Conservation (phyloP, 2,329 filamentous ascomycete species). For the Zymoseptoria tritici region DNA sequence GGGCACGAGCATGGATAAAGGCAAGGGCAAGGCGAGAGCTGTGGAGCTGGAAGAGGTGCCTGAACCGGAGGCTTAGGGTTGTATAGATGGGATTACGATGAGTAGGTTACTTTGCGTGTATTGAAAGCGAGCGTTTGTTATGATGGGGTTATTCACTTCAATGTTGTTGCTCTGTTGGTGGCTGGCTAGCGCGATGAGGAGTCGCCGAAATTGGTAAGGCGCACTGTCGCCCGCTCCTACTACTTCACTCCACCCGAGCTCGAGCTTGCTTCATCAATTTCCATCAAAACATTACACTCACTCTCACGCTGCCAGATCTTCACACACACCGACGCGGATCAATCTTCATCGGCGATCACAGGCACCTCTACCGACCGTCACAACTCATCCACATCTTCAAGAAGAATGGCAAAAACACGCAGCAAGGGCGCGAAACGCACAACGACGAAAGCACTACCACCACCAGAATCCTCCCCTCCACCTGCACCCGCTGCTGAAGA, state of each 20-base stretch:
- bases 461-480: background rate
- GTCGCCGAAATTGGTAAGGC: background rate
- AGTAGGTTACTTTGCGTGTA: background rate
- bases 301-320: background rate
- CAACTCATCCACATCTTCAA: background rate
- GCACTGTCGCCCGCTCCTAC: background rate
- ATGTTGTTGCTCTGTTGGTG: background rate
- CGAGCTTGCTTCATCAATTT: background rate
- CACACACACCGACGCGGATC: background rate
- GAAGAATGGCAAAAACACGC: background rate
- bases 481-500: background rate
- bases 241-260: background rate
- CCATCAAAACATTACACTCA: background rate
- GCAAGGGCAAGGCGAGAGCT: conserved; percentile 32
- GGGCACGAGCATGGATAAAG: conserved; percentile 11
- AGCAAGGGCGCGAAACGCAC: background rate
- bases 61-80: conserved; percentile 19
- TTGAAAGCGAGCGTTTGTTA: background rate
- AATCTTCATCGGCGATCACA: background rate
- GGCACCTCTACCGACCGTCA: background rate
- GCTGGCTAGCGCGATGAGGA: background rate
- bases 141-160: background rate
- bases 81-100: background rate
- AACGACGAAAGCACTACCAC: background rate
- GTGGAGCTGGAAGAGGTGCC: conserved; percentile 35